phyloP scores from a whole-genome alignment of 768 basidiomycete genomes.

The Leccinum disarticulatum region DNA sequence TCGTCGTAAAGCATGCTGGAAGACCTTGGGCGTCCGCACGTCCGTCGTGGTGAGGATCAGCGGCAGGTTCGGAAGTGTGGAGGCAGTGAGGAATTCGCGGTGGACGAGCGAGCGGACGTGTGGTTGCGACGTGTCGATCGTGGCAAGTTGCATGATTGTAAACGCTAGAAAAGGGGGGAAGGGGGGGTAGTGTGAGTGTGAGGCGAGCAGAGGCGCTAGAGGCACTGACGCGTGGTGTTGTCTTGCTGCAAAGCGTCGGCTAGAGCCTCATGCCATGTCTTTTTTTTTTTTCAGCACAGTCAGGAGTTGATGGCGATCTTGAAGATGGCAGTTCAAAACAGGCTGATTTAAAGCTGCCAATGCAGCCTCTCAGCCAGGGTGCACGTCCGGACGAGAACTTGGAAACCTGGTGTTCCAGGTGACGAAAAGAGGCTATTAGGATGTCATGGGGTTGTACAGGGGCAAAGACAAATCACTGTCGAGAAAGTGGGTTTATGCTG shows the following conservation, averaged over 20 bases:
- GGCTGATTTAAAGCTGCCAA: neutral
- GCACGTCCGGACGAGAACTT: too few relatives aligned
- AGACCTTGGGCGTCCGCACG: constrained; percentile 65
- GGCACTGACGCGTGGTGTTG: constrained; percentile 35
- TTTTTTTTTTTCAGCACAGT: too few relatives aligned
- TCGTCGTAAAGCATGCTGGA: constrained; percentile 33
- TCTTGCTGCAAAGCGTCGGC: constrained; percentile 39
- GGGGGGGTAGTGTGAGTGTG: neutral
- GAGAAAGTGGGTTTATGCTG: too few relatives aligned
- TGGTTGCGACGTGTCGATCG: constrained; percentile 36
- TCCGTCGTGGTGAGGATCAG: constrained; percentile 72
- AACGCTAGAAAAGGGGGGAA: neutral
- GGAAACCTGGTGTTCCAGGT: too few relatives aligned
- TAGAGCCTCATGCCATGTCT: constrained; percentile 36
- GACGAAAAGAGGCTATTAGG: too few relatives aligned
- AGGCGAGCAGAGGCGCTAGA: neutral
- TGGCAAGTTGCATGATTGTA: constrained; percentile 56
- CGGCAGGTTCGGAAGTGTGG: constrained; percentile 39
- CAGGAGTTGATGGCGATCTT: too few relatives aligned
- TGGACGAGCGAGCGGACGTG: constrained; percentile 68
- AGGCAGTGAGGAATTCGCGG: constrained; percentile 53
- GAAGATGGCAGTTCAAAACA: neutral
- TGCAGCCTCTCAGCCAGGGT: too few relatives aligned
- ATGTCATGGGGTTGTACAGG: too few relatives aligned
- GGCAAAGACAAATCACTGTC: too few relatives aligned